Conservation (phyloP, 1,284 basidiomycete genomes). For the Ceratobasidium sp. region DNA sequence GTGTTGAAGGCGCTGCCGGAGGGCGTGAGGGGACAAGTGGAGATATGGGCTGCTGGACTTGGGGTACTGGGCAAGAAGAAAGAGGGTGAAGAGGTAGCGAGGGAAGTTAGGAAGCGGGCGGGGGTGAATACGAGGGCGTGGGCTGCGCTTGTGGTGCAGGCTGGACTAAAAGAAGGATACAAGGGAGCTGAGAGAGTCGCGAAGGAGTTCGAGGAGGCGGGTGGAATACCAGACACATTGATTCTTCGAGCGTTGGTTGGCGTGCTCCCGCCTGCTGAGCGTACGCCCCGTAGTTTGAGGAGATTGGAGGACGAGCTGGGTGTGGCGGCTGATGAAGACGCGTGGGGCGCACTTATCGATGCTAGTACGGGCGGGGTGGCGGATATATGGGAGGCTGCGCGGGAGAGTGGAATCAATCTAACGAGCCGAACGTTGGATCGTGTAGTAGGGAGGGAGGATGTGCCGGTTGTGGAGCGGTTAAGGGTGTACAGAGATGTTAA, state of each 20-base stretch:
- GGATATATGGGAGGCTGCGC: slow-evolving; percentile 28
- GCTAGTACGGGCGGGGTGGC: slow-evolving; percentile 5
- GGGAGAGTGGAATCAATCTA: slow-evolving; percentile 27
- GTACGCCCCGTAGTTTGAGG: not conserved
- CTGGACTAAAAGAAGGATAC: slow-evolving; percentile 11
- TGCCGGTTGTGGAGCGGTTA: slow-evolving; percentile 32
- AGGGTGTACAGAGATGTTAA: slow-evolving; percentile 24
- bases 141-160: slow-evolving; percentile 21
- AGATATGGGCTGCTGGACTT: slow-evolving; percentile 23
- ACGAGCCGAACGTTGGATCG: slow-evolving; percentile 34
- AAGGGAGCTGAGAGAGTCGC: not conserved
- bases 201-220: slow-evolving; percentile 25
- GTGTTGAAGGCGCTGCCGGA: slow-evolving; percentile 38
- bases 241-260: slow-evolving; percentile 25
- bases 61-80: not conserved
- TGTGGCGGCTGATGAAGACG: slow-evolving; percentile 20
- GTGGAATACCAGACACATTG: slow-evolving; percentile 22
- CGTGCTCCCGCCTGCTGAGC: slow-evolving; percentile 7
- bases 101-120: not conserved
- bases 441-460: slow-evolving; percentile 4
- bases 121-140: slow-evolving; percentile 26
- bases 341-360: slow-evolving; percentile 34
- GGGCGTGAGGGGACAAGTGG: not conserved
- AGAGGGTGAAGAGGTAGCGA: slow-evolving; percentile 1
- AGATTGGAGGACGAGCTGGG: slow-evolving; percentile 25